Conservation (phyloP, 805 yeast genomes). For the Kazachstania psychrophila region DNA sequence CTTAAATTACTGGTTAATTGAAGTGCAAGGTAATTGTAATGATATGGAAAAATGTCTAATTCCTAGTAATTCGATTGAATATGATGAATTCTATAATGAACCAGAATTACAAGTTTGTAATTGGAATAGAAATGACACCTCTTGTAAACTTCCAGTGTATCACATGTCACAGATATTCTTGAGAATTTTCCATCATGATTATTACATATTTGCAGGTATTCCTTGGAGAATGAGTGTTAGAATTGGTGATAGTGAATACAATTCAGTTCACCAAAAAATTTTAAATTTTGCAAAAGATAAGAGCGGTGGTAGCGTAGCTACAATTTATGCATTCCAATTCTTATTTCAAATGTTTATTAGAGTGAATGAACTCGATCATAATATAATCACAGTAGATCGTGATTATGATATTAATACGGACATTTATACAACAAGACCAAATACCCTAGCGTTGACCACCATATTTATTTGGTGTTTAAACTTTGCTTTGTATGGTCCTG, state of each 20-base stretch:
- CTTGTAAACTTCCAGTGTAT: constrained; percentile 55
- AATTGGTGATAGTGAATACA: constrained; percentile 43
- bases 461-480: constrained; percentile 44
- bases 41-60: constrained; percentile 5
- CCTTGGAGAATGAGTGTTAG: constrained; percentile 69
- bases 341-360: constrained; percentile 50
- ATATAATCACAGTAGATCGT: constrained; percentile 15
- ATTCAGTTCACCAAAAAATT: constrained; percentile 41
- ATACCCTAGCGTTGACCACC: constrained; percentile 28
- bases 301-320: constrained; percentile 44
- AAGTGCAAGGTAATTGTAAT: constrained; percentile 14
- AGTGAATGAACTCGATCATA: constrained; percentile 6
- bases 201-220: constrained; percentile 71
- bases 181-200: constrained; percentile 67
- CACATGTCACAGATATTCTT: constrained; percentile 67
- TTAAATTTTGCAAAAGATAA: constrained; percentile 19
- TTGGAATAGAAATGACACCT: constrained; percentile 21
- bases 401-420: constrained; percentile 46
- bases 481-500: constrained; percentile 41
- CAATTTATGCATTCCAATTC: constrained; percentile 52
- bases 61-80: background rate
- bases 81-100: background rate
- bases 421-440: constrained; percentile 35
- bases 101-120: constrained; percentile 4
- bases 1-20: constrained; percentile 54